These are phyloP conservation scores for Thielaviopsis musarum DNA, from an alignment of 2,329 filamentous ascomycete species.

Conservation along the genomic window DNA sequence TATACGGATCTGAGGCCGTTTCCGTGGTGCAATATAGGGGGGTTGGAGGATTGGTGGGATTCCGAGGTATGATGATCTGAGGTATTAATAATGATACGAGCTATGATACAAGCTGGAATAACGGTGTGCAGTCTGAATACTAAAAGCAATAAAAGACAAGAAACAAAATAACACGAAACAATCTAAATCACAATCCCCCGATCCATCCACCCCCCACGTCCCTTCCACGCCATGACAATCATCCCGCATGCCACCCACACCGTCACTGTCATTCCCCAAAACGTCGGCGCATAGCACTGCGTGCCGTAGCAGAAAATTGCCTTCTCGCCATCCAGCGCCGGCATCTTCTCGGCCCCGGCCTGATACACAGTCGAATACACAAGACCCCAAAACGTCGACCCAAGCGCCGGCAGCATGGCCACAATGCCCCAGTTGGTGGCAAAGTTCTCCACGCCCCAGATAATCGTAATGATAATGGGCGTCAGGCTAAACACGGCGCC, in stretches of 20 bases:
- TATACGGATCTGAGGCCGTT: constrained; percentile 28
- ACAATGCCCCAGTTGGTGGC: constrained; percentile 96
- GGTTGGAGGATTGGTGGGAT: constrained; percentile 30
- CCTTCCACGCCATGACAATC: constrained; percentile 70
- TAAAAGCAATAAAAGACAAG: background rate
- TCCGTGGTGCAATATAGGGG: constrained; percentile 32
- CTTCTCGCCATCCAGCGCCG: constrained; percentile 19
- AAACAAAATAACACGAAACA: background rate
- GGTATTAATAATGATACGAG: too few relatives aligned
- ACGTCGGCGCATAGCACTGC: constrained; percentile 63
- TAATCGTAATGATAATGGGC: constrained; percentile 86
- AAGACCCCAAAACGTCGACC: constrained; percentile 77
- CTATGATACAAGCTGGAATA: too few relatives aligned
- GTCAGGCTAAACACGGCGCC: constrained; percentile 80
- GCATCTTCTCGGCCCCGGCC: constrained; percentile 33
- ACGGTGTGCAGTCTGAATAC: background rate
- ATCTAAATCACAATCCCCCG: constrained; percentile 50
- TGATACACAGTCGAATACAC: constrained; percentile 77
- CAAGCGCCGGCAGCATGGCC: constrained; percentile 75
- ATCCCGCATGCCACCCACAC: constrained; percentile 61
- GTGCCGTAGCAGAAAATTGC: constrained; percentile 62
- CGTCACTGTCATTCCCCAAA: constrained; percentile 72
- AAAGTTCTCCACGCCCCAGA: constrained; percentile 98
- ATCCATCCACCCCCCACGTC: constrained; percentile 55
- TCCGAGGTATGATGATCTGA: too few relatives aligned